Evolutionary conservation across 1,139 yeast species (phyloP), one percentile per base, ranked within the genome.

Genomic region (Meyerozyma sp.): DNA sequence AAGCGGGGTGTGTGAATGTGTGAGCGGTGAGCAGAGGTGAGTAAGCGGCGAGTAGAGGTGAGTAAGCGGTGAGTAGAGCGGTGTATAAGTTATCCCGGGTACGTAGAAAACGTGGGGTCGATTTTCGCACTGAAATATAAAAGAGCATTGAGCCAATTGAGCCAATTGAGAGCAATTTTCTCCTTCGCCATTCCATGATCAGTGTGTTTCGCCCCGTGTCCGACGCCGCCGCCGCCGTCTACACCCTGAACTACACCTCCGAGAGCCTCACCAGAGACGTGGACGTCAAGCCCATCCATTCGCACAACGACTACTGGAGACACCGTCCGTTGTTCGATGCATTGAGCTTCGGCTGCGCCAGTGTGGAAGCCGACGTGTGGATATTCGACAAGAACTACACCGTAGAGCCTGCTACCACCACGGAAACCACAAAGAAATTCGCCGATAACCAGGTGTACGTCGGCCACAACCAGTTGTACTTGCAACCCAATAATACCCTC

Each of bases 271-370:
- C 80, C 2, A 62, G 77, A 42, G 82, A 78, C 51, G 78, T 79
- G 1, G 60, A 68, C 30, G 59, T 75, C 28, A 68, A 72, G 42
- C 77, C 78, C 5, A 66, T 83, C 18, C 93, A 84, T 54, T 81
- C 89, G 0, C 93, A 85, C 56, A 85, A 84, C 55, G 93, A 85
- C 57, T 85, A 85, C 59, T 82, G 88, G 89, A 66, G 91, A 50
- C 50, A 58, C 2, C 58, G 65, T 5, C 93, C 93, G 0, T 65
- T 85, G 8, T 68, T 78, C 45, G 84, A 81, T 47, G 91, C 90
- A 0, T 59, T 84, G 32, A 64, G 71, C 11, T 61, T 65, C 26
- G 93, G 91, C 1, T 74, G 78, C 23, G 70, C 70, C 41, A 79
- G 88, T 41, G 73, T 84, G 8, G 93, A 85, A 59, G 84, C 86